phyloP scores from a whole-genome alignment of 768 basidiomycete genomes.

The Xanthoconium stramineum region DNA sequence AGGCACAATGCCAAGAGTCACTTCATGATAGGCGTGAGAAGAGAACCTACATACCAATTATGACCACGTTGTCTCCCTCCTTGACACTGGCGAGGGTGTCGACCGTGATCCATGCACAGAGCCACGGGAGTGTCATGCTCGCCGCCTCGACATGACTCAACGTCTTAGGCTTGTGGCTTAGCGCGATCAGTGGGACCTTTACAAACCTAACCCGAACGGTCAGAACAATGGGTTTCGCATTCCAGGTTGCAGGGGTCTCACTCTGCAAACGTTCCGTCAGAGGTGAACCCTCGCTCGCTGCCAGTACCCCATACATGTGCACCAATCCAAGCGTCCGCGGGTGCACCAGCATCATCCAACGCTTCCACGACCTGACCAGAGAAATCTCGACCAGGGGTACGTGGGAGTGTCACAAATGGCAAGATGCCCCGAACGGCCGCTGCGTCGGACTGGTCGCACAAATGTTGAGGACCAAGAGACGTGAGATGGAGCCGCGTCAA shows the following conservation, averaged over 20 bases:
- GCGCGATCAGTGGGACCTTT: constrained; percentile 25
- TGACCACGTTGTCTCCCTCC: constrained; percentile 32
- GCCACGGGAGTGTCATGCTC: constrained; percentile 34
- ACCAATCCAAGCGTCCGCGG: constrained; percentile 23
- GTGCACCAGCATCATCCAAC: constrained; percentile 20
- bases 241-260: constrained; percentile 6
- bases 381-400: constrained; percentile 32
- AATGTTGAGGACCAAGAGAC: neutral
- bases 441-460: constrained; percentile 26
- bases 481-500: neutral
- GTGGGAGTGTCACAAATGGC: constrained; percentile 33
- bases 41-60: constrained; percentile 22
- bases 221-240: neutral
- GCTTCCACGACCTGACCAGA: constrained; percentile 35
- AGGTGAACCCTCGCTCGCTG: constrained; percentile 30
- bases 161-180: constrained; percentile 31
- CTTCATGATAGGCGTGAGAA: neutral
- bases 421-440: constrained; percentile 26
- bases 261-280: constrained; percentile 35
- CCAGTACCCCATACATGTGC: constrained; percentile 36
- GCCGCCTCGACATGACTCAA: constrained; percentile 27
- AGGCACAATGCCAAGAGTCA: neutral
- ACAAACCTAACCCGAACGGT: constrained; percentile 20
- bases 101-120: constrained; percentile 37
- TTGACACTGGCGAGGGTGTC: constrained; percentile 33